These are phyloP conservation scores for Fusarium irregulare DNA, from an alignment of 2,329 filamentous ascomycete genomes.

Conservation along the genomic window DNA sequence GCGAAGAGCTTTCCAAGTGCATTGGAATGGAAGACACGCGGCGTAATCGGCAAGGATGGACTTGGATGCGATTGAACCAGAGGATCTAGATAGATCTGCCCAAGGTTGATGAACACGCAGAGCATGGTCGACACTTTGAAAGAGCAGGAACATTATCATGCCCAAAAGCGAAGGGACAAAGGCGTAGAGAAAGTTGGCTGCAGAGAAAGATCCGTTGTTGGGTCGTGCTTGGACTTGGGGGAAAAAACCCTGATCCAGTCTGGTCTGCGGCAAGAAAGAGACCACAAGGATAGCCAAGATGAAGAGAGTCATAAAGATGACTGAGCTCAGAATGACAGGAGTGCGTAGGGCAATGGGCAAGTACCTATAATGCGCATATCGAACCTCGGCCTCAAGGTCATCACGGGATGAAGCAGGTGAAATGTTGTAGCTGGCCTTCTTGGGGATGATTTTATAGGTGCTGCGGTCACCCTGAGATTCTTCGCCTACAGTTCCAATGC, in stretches of 20 bases:
- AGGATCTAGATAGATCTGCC: slow-evolving; percentile 67
- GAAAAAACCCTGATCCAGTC: slow-evolving; percentile 75
- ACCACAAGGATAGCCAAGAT: slow-evolving; percentile 79
- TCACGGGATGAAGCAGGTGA: slow-evolving; percentile 49
- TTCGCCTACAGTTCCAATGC: slow-evolving; percentile 68
- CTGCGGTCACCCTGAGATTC: slow-evolving; percentile 40
- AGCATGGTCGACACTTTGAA: slow-evolving; percentile 74
- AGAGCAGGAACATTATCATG: slow-evolving; percentile 72
- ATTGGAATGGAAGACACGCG: slow-evolving; percentile 71
- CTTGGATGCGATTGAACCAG: slow-evolving; percentile 70
- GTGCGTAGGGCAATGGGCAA: slow-evolving; percentile 82
- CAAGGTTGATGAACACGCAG: slow-evolving; percentile 76
- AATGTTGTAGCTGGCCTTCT: slow-evolving; percentile 48
- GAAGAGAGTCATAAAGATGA: slow-evolving; percentile 68
- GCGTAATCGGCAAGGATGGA: slow-evolving; percentile 79
- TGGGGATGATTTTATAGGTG: slow-evolving; percentile 44
- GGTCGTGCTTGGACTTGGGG: slow-evolving; percentile 74
- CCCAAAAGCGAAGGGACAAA: slow-evolving; percentile 78
- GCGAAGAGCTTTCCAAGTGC: slow-evolving; percentile 65
- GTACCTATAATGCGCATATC: slow-evolving; percentile 64
- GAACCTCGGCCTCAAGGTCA: slow-evolving; percentile 44
- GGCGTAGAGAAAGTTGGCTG: slow-evolving; percentile 88
- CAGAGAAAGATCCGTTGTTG: slow-evolving; percentile 75
- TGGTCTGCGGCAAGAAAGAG: slow-evolving; percentile 78
- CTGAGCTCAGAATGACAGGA: slow-evolving; percentile 72